These are phyloP conservation scores for Calocybe gambosa DNA, from an alignment of 1,284 basidiomycete species.

Conservation along the genomic window DNA sequence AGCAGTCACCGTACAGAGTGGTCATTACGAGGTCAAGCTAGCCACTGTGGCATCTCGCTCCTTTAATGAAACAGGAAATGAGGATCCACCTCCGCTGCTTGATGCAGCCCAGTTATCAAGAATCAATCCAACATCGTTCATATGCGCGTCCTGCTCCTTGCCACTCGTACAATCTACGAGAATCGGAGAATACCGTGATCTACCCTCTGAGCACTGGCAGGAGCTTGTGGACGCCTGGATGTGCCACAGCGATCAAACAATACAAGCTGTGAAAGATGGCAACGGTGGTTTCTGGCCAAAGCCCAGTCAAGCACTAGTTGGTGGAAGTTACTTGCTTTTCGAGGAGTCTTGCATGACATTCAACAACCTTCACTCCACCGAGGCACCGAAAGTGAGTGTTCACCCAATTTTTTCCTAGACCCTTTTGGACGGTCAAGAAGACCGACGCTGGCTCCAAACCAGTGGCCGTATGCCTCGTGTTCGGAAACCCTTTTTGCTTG, in stretches of 20 bases:
- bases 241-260: slow-evolving; percentile 88
- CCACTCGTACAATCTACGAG: slow-evolving; percentile 53
- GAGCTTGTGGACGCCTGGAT: slow-evolving; percentile 98
- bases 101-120: slow-evolving; percentile 59
- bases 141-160: slow-evolving; percentile 72
- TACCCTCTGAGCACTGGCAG: slow-evolving; percentile 95
- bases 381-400: slow-evolving; percentile 50
- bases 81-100: slow-evolving; percentile 44
- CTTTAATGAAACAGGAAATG: slow-evolving; percentile 17
- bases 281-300: slow-evolving; percentile 78
- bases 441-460: slow-evolving; percentile 72
- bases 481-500: slow-evolving; percentile 8
- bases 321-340: slow-evolving; percentile 81
- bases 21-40: slow-evolving; percentile 71
- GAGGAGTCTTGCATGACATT: slow-evolving; percentile 51
- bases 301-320: slow-evolving; percentile 67
- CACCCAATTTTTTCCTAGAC: slow-evolving; percentile 7
- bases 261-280: slow-evolving; percentile 61
- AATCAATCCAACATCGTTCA: slow-evolving; percentile 53
- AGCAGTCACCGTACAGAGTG: slow-evolving; percentile 47
- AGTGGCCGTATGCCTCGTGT: slow-evolving; percentile 42
- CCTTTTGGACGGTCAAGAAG: slow-evolving; percentile 78
- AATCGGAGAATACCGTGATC: slow-evolving; percentile 61
- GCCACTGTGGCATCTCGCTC: slow-evolving; percentile 24
- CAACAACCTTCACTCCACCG: slow-evolving; percentile 46